A percentile compares a stretch with the other conserved stretches of the same genome.
Evolutionary conservation across 192 early-diverging fungal species (phyloP).

Genomic region (Gryganskiella cystojenkinii): DNA sequence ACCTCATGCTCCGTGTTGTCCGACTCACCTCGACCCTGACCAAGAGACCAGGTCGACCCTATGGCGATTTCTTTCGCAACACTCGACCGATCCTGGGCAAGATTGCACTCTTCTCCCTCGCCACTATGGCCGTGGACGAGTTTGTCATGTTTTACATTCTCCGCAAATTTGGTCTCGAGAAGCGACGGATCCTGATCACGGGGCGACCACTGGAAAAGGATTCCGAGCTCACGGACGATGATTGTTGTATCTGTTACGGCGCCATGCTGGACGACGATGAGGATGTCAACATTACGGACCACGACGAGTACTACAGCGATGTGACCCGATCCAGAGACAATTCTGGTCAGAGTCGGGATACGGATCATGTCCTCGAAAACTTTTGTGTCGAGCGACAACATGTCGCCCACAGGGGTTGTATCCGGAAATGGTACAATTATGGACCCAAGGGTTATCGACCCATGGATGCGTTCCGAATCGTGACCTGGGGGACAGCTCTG

Average conservation of each 20-base stretch:
- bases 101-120: slow-evolving; percentile 34
- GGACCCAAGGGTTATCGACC: slow-evolving; percentile 47
- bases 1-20: slow-evolving; percentile 48
- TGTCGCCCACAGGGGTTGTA: slow-evolving; percentile 47
- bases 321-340: background rate
- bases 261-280: slow-evolving; percentile 53
- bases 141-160: slow-evolving; percentile 54
- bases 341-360: slow-evolving; percentile 18
- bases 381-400: slow-evolving; percentile 50
- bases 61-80: slow-evolving; percentile 50
- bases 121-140: slow-evolving; percentile 44
- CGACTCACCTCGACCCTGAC: slow-evolving; percentile 38
- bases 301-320: slow-evolving; percentile 10
- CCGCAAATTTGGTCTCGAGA: slow-evolving; percentile 51
- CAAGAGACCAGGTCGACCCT: slow-evolving; percentile 43
- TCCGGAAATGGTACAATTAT: slow-evolving; percentile 54
- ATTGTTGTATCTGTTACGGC: slow-evolving; percentile 53
- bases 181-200: slow-evolving; percentile 38
- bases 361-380: slow-evolving; percentile 48
- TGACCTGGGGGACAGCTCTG: slow-evolving; percentile 38
- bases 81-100: slow-evolving; percentile 43
- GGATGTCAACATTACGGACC: slow-evolving; percentile 3
- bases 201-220: slow-evolving; percentile 43
- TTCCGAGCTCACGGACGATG: slow-evolving; percentile 23
- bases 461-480: slow-evolving; percentile 46